Evolutionary conservation across 495 filamentous ascomycete genomes (phyloP).

Genomic region (Neurospora sublineolata): DNA sequence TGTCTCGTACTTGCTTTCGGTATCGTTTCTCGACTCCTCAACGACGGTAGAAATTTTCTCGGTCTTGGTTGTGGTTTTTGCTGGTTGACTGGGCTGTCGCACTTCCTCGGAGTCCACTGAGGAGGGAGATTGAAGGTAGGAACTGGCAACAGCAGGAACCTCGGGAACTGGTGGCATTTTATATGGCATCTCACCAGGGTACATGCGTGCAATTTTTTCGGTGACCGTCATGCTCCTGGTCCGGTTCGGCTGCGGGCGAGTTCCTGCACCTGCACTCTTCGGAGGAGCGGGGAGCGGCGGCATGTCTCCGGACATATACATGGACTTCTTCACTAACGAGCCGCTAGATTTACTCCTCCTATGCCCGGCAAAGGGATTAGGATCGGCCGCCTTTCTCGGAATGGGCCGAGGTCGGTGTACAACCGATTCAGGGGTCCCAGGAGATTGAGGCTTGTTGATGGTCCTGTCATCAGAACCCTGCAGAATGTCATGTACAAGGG

Average conservation of each 20-base stretch:
- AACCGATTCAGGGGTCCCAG: constrained; percentile 24
- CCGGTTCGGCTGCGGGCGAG: constrained; percentile 29
- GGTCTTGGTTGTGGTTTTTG: constrained; percentile 22
- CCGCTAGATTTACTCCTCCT: constrained; percentile 34
- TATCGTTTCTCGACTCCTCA: constrained; percentile 9
- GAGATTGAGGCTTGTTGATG: constrained; percentile 10
- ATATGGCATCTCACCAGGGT: constrained; percentile 15
- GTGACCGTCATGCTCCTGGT: constrained; percentile 45
- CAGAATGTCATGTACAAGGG: constrained; percentile 34
- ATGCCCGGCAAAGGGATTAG: constrained; percentile 23
- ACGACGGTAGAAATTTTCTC: constrained; percentile 30
- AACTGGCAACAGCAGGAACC: constrained; percentile 26
- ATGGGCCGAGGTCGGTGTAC: constrained; percentile 43
- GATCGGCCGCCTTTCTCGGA: constrained; percentile 33
- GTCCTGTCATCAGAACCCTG: constrained; percentile 21
- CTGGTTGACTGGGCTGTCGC: constrained; percentile 21
- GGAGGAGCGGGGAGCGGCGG: constrained; percentile 35
- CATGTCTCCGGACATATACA: constrained; percentile 17
- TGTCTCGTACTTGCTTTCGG: constrained; percentile 2
- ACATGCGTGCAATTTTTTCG: constrained; percentile 40
- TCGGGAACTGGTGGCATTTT: constrained; percentile 27
- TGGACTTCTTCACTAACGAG: constrained; percentile 32
- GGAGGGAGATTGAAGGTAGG: constrained; percentile 13
- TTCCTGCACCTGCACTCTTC: constrained; percentile 21
- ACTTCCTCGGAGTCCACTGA: constrained; percentile 5